phyloP scores from a whole-genome alignment of 306 rosid species.

The Glycyrrhiza uralensis region DNA sequence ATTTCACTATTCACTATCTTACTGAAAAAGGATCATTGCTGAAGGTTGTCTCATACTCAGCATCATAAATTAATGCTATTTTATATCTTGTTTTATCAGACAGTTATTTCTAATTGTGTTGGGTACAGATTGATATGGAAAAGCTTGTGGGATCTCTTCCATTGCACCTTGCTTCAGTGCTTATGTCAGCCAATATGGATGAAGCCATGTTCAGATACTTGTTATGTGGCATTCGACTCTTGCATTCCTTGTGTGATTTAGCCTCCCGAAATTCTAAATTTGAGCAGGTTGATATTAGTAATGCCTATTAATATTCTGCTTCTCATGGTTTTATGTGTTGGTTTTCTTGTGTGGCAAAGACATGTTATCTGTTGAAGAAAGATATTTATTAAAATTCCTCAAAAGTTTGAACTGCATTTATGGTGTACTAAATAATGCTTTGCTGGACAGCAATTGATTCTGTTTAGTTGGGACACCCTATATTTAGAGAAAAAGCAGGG shows the following conservation, averaged over 20 bases:
- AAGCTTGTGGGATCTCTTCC: slow-evolving; percentile 81
- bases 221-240: slow-evolving; percentile 70
- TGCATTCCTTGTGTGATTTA: slow-evolving; percentile 89
- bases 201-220: slow-evolving; percentile 63
- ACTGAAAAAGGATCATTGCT: slow-evolving; percentile 43
- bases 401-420: neutral
- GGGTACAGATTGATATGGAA: slow-evolving; percentile 78
- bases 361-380: slow-evolving; percentile 4
- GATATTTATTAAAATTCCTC: slow-evolving; percentile 3
- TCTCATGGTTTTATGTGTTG: neutral
- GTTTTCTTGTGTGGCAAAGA: slow-evolving; percentile 12
- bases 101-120: slow-evolving; percentile 26
- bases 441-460: neutral
- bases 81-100: slow-evolving; percentile 11
- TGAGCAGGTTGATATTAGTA: slow-evolving; percentile 65
- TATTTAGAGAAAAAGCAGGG: slow-evolving; percentile 16
- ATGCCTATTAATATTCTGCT: slow-evolving; percentile 13
- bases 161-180: slow-evolving; percentile 65
- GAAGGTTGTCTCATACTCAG: slow-evolving; percentile 51
- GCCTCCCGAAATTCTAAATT: slow-evolving; percentile 78
- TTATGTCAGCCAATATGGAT: slow-evolving; percentile 55
- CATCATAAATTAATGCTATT: slow-evolving; percentile 18
- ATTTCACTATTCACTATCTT: slow-evolving; percentile 53
- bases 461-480: neutral
- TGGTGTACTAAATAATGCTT: slow-evolving; percentile 1